Conservation (phyloP, 2,329 filamentous ascomycete genomes). For the Didymella pomorum region DNA sequence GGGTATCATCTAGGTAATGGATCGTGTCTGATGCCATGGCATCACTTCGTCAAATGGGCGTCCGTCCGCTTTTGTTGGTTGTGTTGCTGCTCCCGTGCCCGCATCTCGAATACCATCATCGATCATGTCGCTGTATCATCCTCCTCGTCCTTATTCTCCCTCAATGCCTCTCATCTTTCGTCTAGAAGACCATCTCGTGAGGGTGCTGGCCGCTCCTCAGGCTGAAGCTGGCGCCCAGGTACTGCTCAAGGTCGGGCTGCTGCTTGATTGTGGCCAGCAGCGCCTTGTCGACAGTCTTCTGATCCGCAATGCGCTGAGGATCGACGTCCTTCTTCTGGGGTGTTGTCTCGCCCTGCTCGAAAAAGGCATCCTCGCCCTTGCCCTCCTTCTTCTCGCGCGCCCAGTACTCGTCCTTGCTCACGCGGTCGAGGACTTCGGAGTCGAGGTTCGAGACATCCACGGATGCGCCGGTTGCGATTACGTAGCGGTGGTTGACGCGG, state of each 20-base stretch:
- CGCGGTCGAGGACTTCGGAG: slow-evolving; percentile 74
- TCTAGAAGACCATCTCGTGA: slow-evolving; percentile 97
- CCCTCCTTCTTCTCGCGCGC: slow-evolving; percentile 91
- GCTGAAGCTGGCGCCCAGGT: slow-evolving; percentile 94
- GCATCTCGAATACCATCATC: slow-evolving; percentile 20
- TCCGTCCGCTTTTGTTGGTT: slow-evolving; percentile 16
- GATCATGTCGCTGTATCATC: slow-evolving; percentile 11
- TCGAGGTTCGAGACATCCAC: slow-evolving; percentile 86
- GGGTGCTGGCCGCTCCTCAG: slow-evolving; percentile 98
- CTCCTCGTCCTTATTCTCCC: neutral
- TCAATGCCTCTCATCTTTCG: neutral
- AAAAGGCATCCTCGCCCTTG: slow-evolving; percentile 96
- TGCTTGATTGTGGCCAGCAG: slow-evolving; percentile 96
- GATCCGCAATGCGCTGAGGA: slow-evolving; percentile 90
- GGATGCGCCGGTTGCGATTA: slow-evolving; percentile 87
- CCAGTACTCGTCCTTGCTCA: slow-evolving; percentile 87
- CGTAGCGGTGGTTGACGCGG: slow-evolving; percentile 89
- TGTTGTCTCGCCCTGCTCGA: slow-evolving; percentile 92
- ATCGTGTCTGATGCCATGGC: slow-evolving; percentile 16
- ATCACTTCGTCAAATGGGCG: slow-evolving; percentile 17
- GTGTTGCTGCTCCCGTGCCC: slow-evolving; percentile 14
- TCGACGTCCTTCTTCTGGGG: slow-evolving; percentile 90
- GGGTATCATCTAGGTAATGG: slow-evolving; percentile 27
- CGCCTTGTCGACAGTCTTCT: slow-evolving; percentile 97
- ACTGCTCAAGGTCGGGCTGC: slow-evolving; percentile 88